Base-by-base conservation (phyloP, 2,329 filamentous ascomycete species). In the Botryotinia calthae region DNA sequence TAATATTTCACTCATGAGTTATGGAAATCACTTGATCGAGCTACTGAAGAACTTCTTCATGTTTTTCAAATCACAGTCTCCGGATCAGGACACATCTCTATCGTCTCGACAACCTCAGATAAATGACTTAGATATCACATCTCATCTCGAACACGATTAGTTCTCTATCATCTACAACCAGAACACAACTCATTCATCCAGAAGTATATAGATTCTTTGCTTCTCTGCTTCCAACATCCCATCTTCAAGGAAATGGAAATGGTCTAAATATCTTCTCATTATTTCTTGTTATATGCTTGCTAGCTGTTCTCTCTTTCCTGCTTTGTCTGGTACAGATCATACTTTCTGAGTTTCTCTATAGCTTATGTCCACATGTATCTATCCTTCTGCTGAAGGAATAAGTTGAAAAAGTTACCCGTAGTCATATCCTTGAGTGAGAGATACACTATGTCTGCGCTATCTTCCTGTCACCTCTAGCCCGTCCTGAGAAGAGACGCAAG, bases 251-350 rank as follows among this genome's bases (percentile, higher is more conserved):
- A 37, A 37, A 8, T 37, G 37, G 22, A n/a, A 51, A 20, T 40
- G 31, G 31, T 66, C 28, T 34, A 25, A 37, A 40, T 67, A 28
- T 54, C 46, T 56, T 67, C 48, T 56, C 48, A 56, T 67, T 42
- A 12, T 67, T 42, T 25, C 34, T 42, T 1, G 20, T 56, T 42
- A 40, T 67, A 9, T 51, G 46, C 46, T 56, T 56, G 48, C 65
- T 56, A 31, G 28, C n/a, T 67, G 7, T 67, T 18, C 65, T 67
- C 65, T 56, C 65, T 42, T 67, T 25, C 25, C 34, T 48, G 65
- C 37, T 28, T 42, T 63, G 61, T 42, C 48, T 67, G 65, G 4
- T 67, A 67, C 48, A 67, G 25, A 22, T 67, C 65, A 54, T 25
- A 37, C 22, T n/a, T 54, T 8, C 31, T 18, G 31, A 54, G 46